phyloP scores from a whole-genome alignment of 2,329 filamentous ascomycete genomes.

The Atkinsonella texensis region DNA sequence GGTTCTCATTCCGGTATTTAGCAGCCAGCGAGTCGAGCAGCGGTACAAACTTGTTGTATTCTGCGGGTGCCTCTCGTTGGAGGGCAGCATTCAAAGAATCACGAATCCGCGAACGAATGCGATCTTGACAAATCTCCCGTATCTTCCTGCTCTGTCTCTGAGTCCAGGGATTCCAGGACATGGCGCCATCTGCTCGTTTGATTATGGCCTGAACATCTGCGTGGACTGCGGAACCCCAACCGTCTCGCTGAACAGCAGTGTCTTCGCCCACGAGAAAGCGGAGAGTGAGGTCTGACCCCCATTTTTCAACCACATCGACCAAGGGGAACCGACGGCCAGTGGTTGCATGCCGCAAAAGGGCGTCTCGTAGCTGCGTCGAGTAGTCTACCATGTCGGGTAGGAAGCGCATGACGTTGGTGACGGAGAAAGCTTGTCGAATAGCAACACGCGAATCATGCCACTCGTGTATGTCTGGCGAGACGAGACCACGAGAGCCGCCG shows the following conservation, averaged over 20 bases:
- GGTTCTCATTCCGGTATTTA: background rate
- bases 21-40: background rate
- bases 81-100: background rate
- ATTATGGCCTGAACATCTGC: conserved; percentile 1
- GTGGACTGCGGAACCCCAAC: background rate
- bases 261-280: background rate
- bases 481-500: background rate
- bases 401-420: conserved; percentile 1
- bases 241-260: conserved; percentile 1
- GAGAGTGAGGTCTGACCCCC: conserved; percentile 2
- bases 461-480: background rate
- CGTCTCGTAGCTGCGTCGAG: background rate
- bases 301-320: background rate
- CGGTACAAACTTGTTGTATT: background rate
- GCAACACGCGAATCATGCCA: conserved; percentile 2
- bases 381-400: conserved; percentile 1
- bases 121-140: background rate
- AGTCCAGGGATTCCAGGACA: background rate
- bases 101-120: background rate
- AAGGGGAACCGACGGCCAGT: background rate
- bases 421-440: background rate
- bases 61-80: background rate
- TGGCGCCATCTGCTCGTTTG: background rate
- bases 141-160: background rate
- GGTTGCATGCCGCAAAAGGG: background rate